Evolutionary conservation across 2,329 filamentous ascomycete species (phyloP), one percentile per base, ranked within the genome.

Genomic region (Phialocephala subalpina): DNA sequence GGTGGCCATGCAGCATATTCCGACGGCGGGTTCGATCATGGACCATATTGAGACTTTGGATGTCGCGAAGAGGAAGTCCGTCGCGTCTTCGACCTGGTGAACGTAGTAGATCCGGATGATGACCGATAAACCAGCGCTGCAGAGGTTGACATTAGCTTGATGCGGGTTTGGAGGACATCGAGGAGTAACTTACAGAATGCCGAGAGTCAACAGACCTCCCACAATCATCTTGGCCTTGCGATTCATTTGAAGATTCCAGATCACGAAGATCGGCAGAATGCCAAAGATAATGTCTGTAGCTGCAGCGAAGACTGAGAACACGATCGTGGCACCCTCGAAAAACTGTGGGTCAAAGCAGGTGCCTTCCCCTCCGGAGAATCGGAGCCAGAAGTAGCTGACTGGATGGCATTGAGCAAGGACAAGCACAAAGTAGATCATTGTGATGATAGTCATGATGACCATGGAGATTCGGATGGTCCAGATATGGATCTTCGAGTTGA

Each of bases 11-110:
- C 69, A 71, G 27, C 57, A 62, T 45, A 71, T 68, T 12, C 64
- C 66, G 18, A 69, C 64, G 25, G 65, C 65, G 1, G 69, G 69
- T 53, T 71, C 69, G 33, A 71, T 66, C 38, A 71, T 68, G 25
- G 64, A 67, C 67, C 67, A 71, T 47, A 71, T 66, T 16, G 64
- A 59, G 2, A 71, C 69, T 11, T 68, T 66, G 33, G 68, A 62
- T 18, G 60, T 65, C 27, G 62, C 61, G 61, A 58, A 69, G 16
- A 69, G 59, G 62, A 71, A 70, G 40, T 71, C 69, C 12, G 47
- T 22, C 25, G 60, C 60, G 0, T 62, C 36, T 16, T 63, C 40
- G 1, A 69, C 64, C 6, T 27, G 27, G 35, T 62, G 49, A 29
- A 70, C 61, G 56, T 65, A 71, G 36, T 63, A 45, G 20, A 71